These are phyloP conservation scores for Monilinia aucupariae DNA, from an alignment of 2,329 filamentous ascomycete genomes.

Conservation along the genomic window DNA sequence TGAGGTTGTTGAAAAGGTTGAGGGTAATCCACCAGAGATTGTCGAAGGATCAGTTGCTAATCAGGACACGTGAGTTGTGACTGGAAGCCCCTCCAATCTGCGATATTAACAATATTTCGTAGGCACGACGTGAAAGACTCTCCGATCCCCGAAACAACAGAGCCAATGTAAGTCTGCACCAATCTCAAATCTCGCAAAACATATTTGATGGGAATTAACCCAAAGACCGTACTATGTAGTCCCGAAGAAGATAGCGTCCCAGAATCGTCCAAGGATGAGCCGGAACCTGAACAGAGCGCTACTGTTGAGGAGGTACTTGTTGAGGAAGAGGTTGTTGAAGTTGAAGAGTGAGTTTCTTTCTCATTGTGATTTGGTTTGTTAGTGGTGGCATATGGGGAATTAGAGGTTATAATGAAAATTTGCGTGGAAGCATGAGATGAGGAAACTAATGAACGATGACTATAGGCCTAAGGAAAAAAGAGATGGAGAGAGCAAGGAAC, in stretches of 20 bases:
- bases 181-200: background rate
- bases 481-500: background rate
- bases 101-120: background rate
- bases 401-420: background rate
- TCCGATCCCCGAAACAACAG: background rate
- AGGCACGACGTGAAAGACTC: background rate
- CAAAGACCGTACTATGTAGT: background rate
- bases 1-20: no score
- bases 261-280: background rate
- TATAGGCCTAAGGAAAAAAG: background rate
- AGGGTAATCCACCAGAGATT: background rate
- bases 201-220: slow-evolving; percentile 1
- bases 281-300: background rate
- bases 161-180: background rate
- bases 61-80: background rate
- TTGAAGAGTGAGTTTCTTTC: background rate
- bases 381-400: rapidly evolving
- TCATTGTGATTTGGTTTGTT: background rate
- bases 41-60: background rate
- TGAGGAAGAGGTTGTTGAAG: slow-evolving; percentile 2
- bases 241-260: background rate
- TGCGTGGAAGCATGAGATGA: background rate
- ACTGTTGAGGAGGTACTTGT: background rate
- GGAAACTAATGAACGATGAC: background rate
- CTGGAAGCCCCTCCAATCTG: no score